These are phyloP conservation scores for Pythium scleroteichum DNA, from an alignment of 352 stramenopile genomes.

Conservation along the genomic window DNA sequence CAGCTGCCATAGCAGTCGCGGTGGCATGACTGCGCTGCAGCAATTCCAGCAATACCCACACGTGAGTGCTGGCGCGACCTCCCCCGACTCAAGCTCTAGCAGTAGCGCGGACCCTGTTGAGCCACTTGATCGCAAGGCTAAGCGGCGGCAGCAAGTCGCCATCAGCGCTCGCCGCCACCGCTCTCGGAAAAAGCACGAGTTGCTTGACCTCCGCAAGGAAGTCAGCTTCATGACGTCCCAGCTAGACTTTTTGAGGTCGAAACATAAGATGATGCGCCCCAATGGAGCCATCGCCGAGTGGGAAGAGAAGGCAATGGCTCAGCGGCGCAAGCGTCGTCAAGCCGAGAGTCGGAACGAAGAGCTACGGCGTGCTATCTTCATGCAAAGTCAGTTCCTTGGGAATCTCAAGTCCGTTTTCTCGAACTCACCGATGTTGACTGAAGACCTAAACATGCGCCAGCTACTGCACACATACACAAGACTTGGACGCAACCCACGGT, in stretches of 20 bases:
- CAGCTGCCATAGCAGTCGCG: not conserved
- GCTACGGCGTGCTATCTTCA: slow-evolving; percentile 47
- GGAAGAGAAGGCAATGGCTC: slow-evolving; percentile 44
- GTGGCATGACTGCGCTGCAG: slow-evolving; percentile 5
- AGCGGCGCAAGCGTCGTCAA: slow-evolving; percentile 42
- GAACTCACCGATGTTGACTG: slow-evolving; percentile 24
- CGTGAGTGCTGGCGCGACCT: not conserved
- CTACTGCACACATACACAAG: slow-evolving; percentile 62
- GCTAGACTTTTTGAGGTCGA: slow-evolving; percentile 35
- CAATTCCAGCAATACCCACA: slow-evolving; percentile 8
- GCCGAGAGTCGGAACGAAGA: slow-evolving; percentile 43
- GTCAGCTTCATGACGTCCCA: slow-evolving; percentile 39
- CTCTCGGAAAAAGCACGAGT: slow-evolving; percentile 59
- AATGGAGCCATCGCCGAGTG: slow-evolving; percentile 33
- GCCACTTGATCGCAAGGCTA: slow-evolving; percentile 43
- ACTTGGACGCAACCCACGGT: slow-evolving; percentile 35
- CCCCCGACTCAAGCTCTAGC: slow-evolving; percentile 28
- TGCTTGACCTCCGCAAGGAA: slow-evolving; percentile 50
- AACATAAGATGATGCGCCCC: slow-evolving; percentile 38
- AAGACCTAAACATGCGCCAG: slow-evolving; percentile 50
- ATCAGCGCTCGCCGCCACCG: slow-evolving; percentile 49
- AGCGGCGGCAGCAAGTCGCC: slow-evolving; percentile 47
- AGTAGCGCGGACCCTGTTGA: slow-evolving; percentile 28
- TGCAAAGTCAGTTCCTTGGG: slow-evolving; percentile 45
- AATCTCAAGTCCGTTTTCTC: slow-evolving; percentile 42